phyloP scores from a whole-genome alignment of 805 yeast species.

The Kluyveromyces siamensis region DNA sequence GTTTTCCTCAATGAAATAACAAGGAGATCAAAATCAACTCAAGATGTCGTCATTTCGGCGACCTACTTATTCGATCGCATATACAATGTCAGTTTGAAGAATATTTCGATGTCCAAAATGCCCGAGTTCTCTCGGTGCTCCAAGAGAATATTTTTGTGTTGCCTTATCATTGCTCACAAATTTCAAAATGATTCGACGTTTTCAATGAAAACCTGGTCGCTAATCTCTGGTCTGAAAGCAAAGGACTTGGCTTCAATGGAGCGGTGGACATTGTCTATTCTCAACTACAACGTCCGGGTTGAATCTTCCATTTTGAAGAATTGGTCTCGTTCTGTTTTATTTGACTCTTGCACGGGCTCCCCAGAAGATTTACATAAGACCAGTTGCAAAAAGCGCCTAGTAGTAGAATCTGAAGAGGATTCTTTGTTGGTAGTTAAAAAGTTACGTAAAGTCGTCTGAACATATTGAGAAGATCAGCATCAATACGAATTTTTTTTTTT shows the following conservation, averaged over 20 bases:
- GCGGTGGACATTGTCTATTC: constrained; percentile 17
- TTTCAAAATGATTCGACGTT: constrained; percentile 20
- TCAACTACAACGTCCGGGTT: constrained; percentile 10
- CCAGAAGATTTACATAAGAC: no score
- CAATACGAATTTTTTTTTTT: no score
- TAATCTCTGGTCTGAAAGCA: constrained; percentile 15
- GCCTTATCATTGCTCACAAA: constrained; percentile 20
- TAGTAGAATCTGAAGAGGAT: no score
- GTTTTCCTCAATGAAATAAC: constrained; percentile 15
- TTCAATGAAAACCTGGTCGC: constrained; percentile 20
- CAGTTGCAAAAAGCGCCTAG: no score
- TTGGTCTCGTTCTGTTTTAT: background rate
- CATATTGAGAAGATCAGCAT: no score
- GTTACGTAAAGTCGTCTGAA: no score
- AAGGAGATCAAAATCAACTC: constrained; percentile 19
- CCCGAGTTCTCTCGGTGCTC: constrained; percentile 21
- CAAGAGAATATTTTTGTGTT: constrained; percentile 17
- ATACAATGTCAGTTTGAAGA: constrained; percentile 4
- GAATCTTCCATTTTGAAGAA: background rate
- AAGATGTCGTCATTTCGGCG: constrained; percentile 11
- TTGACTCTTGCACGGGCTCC: background rate
- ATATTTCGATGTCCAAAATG: constrained; percentile 5
- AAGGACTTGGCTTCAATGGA: constrained; percentile 17
- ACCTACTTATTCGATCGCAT: constrained; percentile 13
- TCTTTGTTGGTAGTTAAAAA: no score